Percentiles rank a stretch among this genome's conserved stretches.
These are phyloP conservation scores for Juglanconis sp. DNA, from an alignment of 2,329 filamentous ascomycete species.

Conservation along the genomic window DNA sequence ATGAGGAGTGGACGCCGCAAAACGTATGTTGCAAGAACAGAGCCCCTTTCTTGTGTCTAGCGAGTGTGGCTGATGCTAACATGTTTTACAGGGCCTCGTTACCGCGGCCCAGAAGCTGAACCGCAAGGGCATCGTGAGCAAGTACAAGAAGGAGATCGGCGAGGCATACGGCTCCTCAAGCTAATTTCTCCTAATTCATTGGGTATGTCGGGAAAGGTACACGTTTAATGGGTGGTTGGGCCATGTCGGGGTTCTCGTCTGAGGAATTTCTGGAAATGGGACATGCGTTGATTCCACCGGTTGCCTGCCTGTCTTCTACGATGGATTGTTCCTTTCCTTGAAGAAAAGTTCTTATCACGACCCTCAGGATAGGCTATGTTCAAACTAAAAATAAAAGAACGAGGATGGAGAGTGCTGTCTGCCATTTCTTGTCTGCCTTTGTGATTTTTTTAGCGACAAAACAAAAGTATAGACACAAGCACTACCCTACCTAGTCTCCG, in stretches of 20 bases:
- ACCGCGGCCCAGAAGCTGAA: slow-evolving; percentile 73
- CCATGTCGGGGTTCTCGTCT: background rate
- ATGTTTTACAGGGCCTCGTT: slow-evolving; percentile 50
- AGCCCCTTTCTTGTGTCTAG: background rate
- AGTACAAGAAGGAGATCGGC: slow-evolving; percentile 60
- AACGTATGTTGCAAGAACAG: slow-evolving; percentile 54
- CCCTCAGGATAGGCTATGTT: background rate
- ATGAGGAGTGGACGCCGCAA: slow-evolving; percentile 73
- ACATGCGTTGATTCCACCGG: background rate
- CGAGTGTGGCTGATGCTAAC: slow-evolving; percentile 24
- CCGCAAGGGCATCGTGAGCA: slow-evolving; percentile 62
- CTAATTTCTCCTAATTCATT: background rate
- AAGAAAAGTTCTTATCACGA: slow-evolving; percentile 7
- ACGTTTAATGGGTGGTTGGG: slow-evolving; percentile 2
- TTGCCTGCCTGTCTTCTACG: background rate
- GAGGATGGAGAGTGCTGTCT: no score
- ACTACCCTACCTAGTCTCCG: background rate
- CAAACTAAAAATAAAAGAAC: background rate
- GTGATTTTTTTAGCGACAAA: no score
- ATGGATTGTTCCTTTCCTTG: background rate
- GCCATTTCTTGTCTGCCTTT: no score
- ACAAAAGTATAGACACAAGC: no score
- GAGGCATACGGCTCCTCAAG: slow-evolving; percentile 50
- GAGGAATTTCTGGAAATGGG: background rate
- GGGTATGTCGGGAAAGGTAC: background rate